Evolutionary conservation across 495 filamentous ascomycete species (phyloP).

Genomic region (Ascobolus immersus): DNA sequence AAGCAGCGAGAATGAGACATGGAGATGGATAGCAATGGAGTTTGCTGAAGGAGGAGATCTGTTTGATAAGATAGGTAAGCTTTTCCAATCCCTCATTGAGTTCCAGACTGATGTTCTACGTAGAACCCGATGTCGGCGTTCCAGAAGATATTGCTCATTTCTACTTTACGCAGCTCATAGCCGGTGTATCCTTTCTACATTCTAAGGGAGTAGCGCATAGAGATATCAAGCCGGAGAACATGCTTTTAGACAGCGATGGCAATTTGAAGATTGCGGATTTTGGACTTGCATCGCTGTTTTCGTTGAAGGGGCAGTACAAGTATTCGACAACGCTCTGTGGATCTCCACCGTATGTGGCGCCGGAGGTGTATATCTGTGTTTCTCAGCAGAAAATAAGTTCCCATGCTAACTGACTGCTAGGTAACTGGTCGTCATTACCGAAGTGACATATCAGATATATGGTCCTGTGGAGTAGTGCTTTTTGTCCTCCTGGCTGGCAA

Average conservation of each 20-base stretch:
- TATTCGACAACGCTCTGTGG: slow-evolving; percentile 72
- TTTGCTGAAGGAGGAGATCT: slow-evolving; percentile 85
- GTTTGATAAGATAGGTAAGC: slow-evolving; percentile 68
- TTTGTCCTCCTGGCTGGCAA: slow-evolving; percentile 91
- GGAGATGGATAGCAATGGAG: slow-evolving; percentile 98
- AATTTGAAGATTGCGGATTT: slow-evolving; percentile 94
- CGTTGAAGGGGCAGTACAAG: slow-evolving; percentile 58
- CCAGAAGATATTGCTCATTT: slow-evolving; percentile 80
- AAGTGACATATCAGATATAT: slow-evolving; percentile 71
- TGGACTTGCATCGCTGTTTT: slow-evolving; percentile 78
- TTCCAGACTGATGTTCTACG: neutral
- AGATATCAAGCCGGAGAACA: slow-evolving; percentile 81
- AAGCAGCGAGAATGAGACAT: slow-evolving; percentile 62
- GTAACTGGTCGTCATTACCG: slow-evolving; percentile 31
- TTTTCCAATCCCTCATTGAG: neutral
- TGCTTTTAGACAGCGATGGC: slow-evolving; percentile 54
- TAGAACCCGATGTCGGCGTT: slow-evolving; percentile 76
- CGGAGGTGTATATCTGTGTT: slow-evolving; percentile 60
- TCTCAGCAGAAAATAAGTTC: no score
- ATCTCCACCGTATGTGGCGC: slow-evolving; percentile 89
- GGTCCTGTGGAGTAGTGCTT: slow-evolving; percentile 88
- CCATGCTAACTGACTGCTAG: slow-evolving; percentile 3
- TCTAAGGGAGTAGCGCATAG: slow-evolving; percentile 70
- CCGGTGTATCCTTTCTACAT: slow-evolving; percentile 83
- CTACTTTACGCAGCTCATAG: slow-evolving; percentile 81